Base-by-base conservation (phyloP, 176 grass and related monocot species). In the Zea luxurians region DNA sequence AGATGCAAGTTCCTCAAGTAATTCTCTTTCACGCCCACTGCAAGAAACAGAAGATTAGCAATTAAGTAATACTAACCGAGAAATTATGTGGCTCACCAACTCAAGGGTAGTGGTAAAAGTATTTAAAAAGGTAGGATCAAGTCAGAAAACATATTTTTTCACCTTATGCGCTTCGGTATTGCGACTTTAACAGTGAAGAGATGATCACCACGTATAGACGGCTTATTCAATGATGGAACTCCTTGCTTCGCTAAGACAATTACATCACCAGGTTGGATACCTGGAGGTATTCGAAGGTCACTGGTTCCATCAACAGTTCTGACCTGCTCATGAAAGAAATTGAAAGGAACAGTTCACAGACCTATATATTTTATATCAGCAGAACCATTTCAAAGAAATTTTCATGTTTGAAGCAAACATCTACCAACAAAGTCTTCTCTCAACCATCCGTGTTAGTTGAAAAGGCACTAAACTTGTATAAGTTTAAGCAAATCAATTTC, bases 111-210 rank as follows among this genome's bases (percentile, higher is more conserved):
- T 64, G 17, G 1, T 43, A 48, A 17, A 37, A 37, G 12, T 43
- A 73, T 34, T 77, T 13, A 20, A 68, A 68, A 42, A 79, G 11
- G 64, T 82, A 83, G 34, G 12, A 1, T 68, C 64, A 69, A 59
- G 16, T 67, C 34, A 71, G 44, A 70, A 75, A 79, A n/a, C 45
- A 75, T 42, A 40, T 77, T 69, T 72, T 40, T 40, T 74, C 54
- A 98, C 96, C 96, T 92, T 86, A 98, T 89, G 18, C 88, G 91
- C 72, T 82, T 98, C n/a, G 96, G 96, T 87, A 98, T 94, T 40
- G 87, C 85, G 10, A 98, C 85, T 18, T 89, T 98, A 67, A 98
- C 84, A 76, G 87, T 94, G 81, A 98, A 98, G 55, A 98, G 83
- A 92, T 98, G 92, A 70, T 94, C 92, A 63, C 96, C 96, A 42